Conservation (phyloP, 805 yeast genomes). For the Cyberlindnera galapagoensis region DNA sequence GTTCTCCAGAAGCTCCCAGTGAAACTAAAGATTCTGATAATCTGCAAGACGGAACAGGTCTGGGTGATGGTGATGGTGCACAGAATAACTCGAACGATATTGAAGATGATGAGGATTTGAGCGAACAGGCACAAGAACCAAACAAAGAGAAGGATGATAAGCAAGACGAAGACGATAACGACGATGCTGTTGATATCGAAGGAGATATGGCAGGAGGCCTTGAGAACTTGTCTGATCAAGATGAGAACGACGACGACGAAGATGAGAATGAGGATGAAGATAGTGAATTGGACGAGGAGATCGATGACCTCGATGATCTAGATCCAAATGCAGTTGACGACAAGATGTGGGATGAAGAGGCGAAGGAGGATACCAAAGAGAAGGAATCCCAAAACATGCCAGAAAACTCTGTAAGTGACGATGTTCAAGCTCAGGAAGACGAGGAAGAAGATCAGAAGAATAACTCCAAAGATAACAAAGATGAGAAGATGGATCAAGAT, state of each 20-base stretch:
- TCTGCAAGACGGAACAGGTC: slow-evolving; percentile 79
- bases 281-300: slow-evolving; percentile 74
- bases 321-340: slow-evolving; percentile 96
- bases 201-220: slow-evolving; percentile 96
- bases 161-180: slow-evolving; percentile 65
- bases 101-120: slow-evolving; percentile 85
- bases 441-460: slow-evolving; percentile 25
- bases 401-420: slow-evolving; percentile 44
- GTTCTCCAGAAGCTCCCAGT: slow-evolving; percentile 77
- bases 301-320: slow-evolving; percentile 81
- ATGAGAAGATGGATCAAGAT: slow-evolving; percentile 26
- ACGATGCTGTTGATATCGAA: slow-evolving; percentile 88
- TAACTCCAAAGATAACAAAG: slow-evolving; percentile 24
- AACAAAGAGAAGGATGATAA: slow-evolving; percentile 67
- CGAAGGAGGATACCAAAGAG: slow-evolving; percentile 67
- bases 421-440: slow-evolving; percentile 33
- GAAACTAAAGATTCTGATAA: slow-evolving; percentile 59
- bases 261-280: slow-evolving; percentile 46
- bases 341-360: slow-evolving; percentile 97
- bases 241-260: slow-evolving; percentile 48
- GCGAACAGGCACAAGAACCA: slow-evolving; percentile 62
- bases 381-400: slow-evolving; percentile 73
- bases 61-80: slow-evolving; percentile 92
- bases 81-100: slow-evolving; percentile 74
- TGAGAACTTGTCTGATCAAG: slow-evolving; percentile 73